Evolutionary conservation across 2,329 filamentous ascomycete genomes (phyloP), one percentile per base, ranked within the genome.

Genomic region (Alternaria sp.): DNA sequence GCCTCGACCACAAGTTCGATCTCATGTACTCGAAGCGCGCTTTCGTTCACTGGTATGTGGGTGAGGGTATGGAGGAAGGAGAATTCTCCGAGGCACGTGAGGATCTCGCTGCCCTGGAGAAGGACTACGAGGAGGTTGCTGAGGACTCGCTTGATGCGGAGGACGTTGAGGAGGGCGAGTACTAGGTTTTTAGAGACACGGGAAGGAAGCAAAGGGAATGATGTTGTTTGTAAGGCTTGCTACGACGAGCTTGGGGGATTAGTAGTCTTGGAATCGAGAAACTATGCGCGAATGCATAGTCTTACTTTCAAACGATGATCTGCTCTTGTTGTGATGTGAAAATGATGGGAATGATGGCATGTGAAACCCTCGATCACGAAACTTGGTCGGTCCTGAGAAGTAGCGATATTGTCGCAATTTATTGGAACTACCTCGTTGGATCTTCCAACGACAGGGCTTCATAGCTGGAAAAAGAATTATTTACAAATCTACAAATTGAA

Each of bases 21-120:
- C 89, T 91, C 74, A 91, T 91, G 90, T 91, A 91, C 86, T 89
- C 86, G 83, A 91, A 91, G 87, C 89, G 90, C 70, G 89, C 90
- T 64, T 91, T 92, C 74, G 89, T 91, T 49, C 89, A 92, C 83
- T 91, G 90, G 90, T 92, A 92, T 71, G 92, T 96, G 57, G 92
- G 92, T 70, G 92, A 96, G 84, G 92, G 92, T 83, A 96, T 96
- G 92, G 92, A 96, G 84, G 92, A 96, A 81, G 92, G 92, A 74
- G 92, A 96, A 82, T 96, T 96, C 84, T 91, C 90, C 67, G 92
- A 96, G 82, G 92, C 92, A 66, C 90, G 92, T 72, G 92, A 96
- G 84, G 92, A 96, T 80, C 85, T 96, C 65, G 92, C 92, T 67
- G 92, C 92, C 51, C 85, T 96, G 32, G 92, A 95, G 86, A 92